Evolutionary conservation across 345 rosid species (phyloP).

Genomic region (Isatis tinctoria): DNA sequence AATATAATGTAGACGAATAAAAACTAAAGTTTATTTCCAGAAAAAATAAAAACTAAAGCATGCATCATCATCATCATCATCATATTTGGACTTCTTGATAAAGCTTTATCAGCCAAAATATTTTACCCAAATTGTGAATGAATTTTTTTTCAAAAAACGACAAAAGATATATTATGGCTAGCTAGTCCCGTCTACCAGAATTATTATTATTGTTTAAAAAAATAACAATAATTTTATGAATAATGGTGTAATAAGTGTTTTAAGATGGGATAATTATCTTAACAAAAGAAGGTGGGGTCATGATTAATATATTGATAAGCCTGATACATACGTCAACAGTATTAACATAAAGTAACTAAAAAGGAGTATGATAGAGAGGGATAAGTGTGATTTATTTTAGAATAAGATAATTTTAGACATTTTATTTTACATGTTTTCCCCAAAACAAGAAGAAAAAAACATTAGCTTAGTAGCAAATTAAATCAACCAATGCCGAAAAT

Average conservation of each 20-base stretch:
- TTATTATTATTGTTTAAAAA: background rate
- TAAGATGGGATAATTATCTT: background rate
- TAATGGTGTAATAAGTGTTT: background rate
- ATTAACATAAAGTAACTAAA: constrained; percentile 9
- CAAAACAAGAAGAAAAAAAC: background rate
- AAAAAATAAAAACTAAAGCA: background rate
- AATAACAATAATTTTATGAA: background rate
- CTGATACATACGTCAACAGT: background rate
- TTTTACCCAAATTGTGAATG: background rate
- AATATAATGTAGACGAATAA: background rate
- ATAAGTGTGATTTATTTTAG: background rate
- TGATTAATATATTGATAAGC: background rate
- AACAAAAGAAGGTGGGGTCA: background rate
- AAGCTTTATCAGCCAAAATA: background rate
- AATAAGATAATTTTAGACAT: constrained; percentile 12
- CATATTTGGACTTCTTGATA: background rate
- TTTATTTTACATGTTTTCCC: too few relatives aligned
- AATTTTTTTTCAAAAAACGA: background rate
- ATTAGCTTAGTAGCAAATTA: constrained; percentile 3
- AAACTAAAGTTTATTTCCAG: too few relatives aligned
- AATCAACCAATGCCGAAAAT: background rate
- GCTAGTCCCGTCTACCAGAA: background rate
- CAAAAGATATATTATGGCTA: background rate
- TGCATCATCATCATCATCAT: too few relatives aligned
- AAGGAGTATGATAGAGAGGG: background rate